phyloP scores from a whole-genome alignment of 176 grass and related monocot genomes.

The Rhynchospora tenuis region DNA sequence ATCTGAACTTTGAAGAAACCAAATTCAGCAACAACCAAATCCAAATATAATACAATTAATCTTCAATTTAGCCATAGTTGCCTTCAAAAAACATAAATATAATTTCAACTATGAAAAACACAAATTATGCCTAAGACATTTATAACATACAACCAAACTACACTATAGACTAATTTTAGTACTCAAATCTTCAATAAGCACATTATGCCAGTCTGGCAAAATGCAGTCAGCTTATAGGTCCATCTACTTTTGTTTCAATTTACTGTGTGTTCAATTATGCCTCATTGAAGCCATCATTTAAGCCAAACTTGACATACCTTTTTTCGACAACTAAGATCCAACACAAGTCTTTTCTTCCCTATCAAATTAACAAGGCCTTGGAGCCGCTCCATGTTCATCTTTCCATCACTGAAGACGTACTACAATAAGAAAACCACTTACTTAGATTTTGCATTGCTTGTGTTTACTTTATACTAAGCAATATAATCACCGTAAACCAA shows the following conservation, averaged over 20 bases:
- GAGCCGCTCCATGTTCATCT: constrained; percentile 70
- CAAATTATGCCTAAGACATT: background rate
- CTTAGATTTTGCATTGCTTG: background rate
- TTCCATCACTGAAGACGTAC: constrained; percentile 81
- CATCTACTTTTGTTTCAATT: constrained; percentile 1
- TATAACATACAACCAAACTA: background rate
- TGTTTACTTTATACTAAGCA: background rate
- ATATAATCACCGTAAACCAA: background rate
- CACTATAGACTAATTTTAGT: background rate
- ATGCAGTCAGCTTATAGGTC: background rate
- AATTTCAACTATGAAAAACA: constrained; percentile 11
- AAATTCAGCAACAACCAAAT: background rate
- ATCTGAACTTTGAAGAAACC: constrained; percentile 1
- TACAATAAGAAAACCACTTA: constrained; percentile 25
- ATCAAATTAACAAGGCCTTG: constrained; percentile 57
- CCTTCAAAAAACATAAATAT: background rate
- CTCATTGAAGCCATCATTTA: background rate
- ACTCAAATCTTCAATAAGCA: background rate
- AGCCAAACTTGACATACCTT: constrained; percentile 35
- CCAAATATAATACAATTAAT: background rate
- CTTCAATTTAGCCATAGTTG: background rate
- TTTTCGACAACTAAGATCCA: constrained; percentile 95
- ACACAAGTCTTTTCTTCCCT: constrained; percentile 75
- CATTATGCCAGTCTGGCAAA: background rate
- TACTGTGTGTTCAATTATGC: background rate